phyloP scores from a whole-genome alignment of 495 filamentous ascomycete species.

The Gamarada debralockiae region DNA sequence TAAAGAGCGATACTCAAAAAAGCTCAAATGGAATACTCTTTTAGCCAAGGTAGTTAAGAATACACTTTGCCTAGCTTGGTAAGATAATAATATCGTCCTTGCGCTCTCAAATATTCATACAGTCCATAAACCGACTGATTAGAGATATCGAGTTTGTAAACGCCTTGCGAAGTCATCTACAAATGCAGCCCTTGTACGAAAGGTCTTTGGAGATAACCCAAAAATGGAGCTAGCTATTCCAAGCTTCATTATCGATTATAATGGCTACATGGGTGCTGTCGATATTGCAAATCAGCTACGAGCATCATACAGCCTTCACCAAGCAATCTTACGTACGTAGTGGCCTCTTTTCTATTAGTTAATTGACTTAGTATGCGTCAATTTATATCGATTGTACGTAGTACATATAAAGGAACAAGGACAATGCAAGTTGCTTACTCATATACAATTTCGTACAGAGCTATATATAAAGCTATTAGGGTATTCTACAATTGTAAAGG shows the following conservation, averaged over 20 bases:
- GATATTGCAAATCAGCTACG: slow-evolving; percentile 27
- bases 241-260: slow-evolving; percentile 27
- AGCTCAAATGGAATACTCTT: slow-evolving; percentile 18
- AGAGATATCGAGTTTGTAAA: background rate
- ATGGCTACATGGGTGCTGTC: slow-evolving; percentile 27
- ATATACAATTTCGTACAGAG: background rate
- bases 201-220: slow-evolving; percentile 8
- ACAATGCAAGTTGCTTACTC: background rate
- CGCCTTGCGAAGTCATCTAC: slow-evolving; percentile 11
- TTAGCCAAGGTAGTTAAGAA: slow-evolving; percentile 6
- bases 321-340: slow-evolving; percentile 9
- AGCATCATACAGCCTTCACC: slow-evolving; percentile 22
- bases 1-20: slow-evolving; percentile 2
- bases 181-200: slow-evolving; percentile 3
- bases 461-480: background rate
- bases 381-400: background rate
- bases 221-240: slow-evolving; percentile 11
- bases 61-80: slow-evolving; percentile 10
- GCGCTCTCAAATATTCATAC: slow-evolving; percentile 10
- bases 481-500: no score
- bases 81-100: slow-evolving; percentile 18
- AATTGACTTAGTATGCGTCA: slow-evolving; percentile 25
- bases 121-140: background rate
- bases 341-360: slow-evolving; percentile 25
- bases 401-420: background rate